Percentiles rank a stretch among this genome's conserved stretches.
Conservation (phyloP, 176 grass and related monocot genomes). For the Oryza meyeriana region DNA sequence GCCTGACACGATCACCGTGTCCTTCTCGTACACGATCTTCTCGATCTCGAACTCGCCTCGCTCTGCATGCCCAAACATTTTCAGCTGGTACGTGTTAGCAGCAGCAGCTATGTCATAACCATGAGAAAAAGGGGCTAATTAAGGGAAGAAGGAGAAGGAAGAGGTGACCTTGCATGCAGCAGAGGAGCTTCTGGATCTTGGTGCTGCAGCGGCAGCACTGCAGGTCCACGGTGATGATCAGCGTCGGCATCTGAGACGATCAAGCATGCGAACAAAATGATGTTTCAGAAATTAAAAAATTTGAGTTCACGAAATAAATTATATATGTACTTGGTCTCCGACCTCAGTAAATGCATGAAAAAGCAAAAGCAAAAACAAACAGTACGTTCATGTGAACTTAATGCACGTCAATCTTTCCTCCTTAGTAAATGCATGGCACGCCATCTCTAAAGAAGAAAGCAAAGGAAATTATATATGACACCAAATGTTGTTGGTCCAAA, state of each 20-base stretch:
- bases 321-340: too few species aligned
- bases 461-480: too few species aligned
- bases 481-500: neutral
- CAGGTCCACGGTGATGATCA: conserved; percentile 64
- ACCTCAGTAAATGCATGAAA: too few species aligned
- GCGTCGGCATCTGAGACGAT: conserved; percentile 35
- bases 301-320: too few species aligned
- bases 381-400: too few species aligned
- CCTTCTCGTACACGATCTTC: conserved; percentile 62
- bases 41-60: conserved; percentile 44
- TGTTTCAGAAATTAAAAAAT: too few species aligned
- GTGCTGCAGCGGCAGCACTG: conserved; percentile 47
- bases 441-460: too few species aligned
- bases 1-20: conserved; percentile 52
- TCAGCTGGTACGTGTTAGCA: neutral
- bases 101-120: neutral
- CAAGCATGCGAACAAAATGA: neutral
- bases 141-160: neutral
- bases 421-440: too few species aligned
- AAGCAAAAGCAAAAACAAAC: too few species aligned
- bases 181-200: conserved; percentile 60
- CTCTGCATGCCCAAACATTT: conserved; percentile 2
- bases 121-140: neutral
- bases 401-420: too few species aligned
- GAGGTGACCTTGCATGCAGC: conserved; percentile 45